Conservation (phyloP, 768 basidiomycete genomes). For the Phylloporus rhodoxanthus region DNA sequence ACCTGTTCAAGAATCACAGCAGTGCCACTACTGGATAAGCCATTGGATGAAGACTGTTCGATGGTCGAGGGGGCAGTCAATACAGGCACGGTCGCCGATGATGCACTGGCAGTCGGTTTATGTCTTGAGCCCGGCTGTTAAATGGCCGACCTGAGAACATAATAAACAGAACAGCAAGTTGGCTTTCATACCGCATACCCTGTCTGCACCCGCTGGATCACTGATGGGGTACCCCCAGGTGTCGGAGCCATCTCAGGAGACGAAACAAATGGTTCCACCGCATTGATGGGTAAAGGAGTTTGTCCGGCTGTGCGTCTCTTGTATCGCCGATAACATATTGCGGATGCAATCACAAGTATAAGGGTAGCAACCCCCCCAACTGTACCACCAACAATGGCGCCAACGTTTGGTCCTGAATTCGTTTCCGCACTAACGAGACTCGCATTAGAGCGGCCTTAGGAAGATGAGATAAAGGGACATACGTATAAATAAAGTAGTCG, state of each 20-base stretch:
- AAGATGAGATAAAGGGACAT: background rate
- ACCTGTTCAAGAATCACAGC: background rate
- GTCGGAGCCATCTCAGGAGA: background rate
- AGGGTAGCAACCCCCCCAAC: conserved; percentile 2
- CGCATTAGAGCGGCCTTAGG: background rate
- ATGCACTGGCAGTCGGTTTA: background rate
- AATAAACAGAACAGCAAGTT: no score
- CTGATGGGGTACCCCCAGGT: background rate
- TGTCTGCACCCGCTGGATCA: background rate
- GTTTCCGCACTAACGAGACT: background rate
- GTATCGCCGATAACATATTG: conserved; percentile 5
- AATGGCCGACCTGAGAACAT: background rate
- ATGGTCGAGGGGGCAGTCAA: background rate
- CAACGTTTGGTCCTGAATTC: background rate
- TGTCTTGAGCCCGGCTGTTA: background rate
- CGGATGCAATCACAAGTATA: background rate
- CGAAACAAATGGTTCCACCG: conserved; percentile 4
- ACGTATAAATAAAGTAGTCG: conserved; percentile 19
- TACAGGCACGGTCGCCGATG: no score
- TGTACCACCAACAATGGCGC: conserved; percentile 2
- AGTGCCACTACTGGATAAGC: background rate
- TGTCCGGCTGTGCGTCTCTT: background rate
- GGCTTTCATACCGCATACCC: background rate
- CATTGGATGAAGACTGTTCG: background rate
- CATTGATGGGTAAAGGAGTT: no score